Base-by-base conservation (phyloP, 495 filamentous ascomycete genomes). In the Tuber magnatum region DNA sequence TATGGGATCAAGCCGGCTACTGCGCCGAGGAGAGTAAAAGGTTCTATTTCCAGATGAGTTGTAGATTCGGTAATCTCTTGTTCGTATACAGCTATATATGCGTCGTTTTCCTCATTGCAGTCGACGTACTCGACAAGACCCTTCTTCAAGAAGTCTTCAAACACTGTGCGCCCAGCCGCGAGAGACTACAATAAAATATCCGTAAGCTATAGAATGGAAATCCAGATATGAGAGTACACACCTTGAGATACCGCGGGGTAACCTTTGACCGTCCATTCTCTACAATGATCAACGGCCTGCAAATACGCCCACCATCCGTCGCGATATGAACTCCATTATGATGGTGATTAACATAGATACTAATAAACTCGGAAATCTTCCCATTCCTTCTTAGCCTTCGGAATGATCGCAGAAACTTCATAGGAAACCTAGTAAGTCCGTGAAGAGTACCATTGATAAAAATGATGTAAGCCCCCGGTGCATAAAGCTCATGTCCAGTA, bases 101-200 rank as follows among this genome's bases (percentile, higher is more conserved):
- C 91, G 80, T 98, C 96, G 81, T 98, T 97, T 85, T 99, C 96
- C 84, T 99, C 95, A 84, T 99, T 98, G 76, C 97, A 94, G 82
- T 99, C 95, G 38, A 99, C 88, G 79, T 98, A 99, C 82, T 99
- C 95, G 7, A 99, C 92, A 41, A 98, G 86, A 0, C 95, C 96
- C 74, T 90, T 89, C 32, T 89, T 90, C 20, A 99, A 87, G 81
- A 98, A 97, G 84, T 95, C 94, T 76, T 97, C 96, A 82, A 98
- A 99, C 41, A 89, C 89, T 85, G 93, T 91, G 35, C 87, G 90
- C 22, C 93, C 93, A 73, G 90, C 89, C 41, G 94, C 91, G 14
- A 99, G 84, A 69, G 92, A 89, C 81, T 82, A 18, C 20, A 69
- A 44, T 28, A 12, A 56, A 39, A 61, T 71, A 78, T 69, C 46